These are phyloP conservation scores for Oryza longistaminata DNA, from an alignment of 176 grass and related monocot genomes.

Conservation along the genomic window DNA sequence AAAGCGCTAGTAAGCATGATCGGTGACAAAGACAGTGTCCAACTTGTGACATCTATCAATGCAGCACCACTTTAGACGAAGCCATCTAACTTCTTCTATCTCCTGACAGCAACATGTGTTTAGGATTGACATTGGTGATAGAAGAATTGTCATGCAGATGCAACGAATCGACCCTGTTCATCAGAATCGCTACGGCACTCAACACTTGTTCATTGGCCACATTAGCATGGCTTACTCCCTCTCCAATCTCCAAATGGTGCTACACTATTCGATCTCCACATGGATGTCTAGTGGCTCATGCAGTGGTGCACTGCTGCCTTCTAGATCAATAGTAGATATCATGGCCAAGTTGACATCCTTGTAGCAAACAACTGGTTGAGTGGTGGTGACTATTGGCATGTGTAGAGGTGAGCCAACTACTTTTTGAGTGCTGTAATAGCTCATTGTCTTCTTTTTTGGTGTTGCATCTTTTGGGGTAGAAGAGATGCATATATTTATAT, in stretches of 20 bases:
- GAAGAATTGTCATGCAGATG: neutral
- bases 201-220: neutral
- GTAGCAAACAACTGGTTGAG: neutral
- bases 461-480: too few species aligned
- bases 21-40: neutral
- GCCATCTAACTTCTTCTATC: rapidly evolving
- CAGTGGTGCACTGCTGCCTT: neutral
- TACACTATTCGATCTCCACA: neutral
- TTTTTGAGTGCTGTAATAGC: too few species aligned
- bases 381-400: too few species aligned
- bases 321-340: neutral
- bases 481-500: too few species aligned
- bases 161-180: neutral
- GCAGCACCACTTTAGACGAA: neutral
- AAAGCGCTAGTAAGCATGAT: too few species aligned
- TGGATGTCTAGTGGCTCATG: neutral
- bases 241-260: neutral
- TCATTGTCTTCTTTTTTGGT: too few species aligned
- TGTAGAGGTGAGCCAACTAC: neutral
- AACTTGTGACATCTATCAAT: neutral
- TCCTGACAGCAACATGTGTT: too few species aligned
- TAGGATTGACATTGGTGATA: neutral
- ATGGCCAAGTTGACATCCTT: neutral
- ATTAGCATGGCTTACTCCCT: neutral
- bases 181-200: neutral